A percentile compares a stretch with the other conserved stretches of the same genome.
Evolutionary conservation across 2,329 filamentous ascomycete genomes (phyloP).

Genomic region (Amphichorda felina): DNA sequence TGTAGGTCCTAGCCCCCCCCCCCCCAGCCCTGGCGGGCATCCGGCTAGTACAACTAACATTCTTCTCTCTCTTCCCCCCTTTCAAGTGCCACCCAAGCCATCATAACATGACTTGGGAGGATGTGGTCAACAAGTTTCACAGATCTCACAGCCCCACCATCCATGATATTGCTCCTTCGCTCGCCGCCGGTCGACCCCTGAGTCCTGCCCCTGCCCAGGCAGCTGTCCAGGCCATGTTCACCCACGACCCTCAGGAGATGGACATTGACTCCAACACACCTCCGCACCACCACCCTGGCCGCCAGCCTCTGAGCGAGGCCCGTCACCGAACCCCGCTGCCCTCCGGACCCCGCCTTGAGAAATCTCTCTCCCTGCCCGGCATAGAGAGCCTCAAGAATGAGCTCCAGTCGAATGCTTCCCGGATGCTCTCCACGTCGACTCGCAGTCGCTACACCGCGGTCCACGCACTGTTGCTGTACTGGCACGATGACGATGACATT

Average conservation of each 20-base stretch:
- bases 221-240: constrained; percentile 24
- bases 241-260: constrained; percentile 40
- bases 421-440: constrained; percentile 34
- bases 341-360: constrained; percentile 42
- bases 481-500: constrained; percentile 40
- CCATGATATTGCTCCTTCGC: constrained; percentile 33
- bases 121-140: constrained; percentile 41
- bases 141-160: constrained; percentile 37
- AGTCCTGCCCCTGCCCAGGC: constrained; percentile 29
- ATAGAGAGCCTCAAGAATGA: constrained; percentile 39
- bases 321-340: constrained; percentile 45
- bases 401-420: constrained; percentile 36
- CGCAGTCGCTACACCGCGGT: constrained; percentile 42
- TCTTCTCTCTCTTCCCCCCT: background rate
- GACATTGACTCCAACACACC: constrained; percentile 33
- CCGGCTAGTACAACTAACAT: constrained; percentile 6
- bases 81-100: constrained; percentile 46
- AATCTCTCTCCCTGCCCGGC: constrained; percentile 33
- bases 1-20: constrained; percentile 27
- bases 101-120: constrained; percentile 50
- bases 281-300: constrained; percentile 21
- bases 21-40: background rate
- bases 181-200: constrained; percentile 28
- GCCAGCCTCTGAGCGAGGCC: constrained; percentile 29
- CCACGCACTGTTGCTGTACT: constrained; percentile 40